Conservation (phyloP, 1,139 yeast species). For the Saccharomyces hybrid region DNA sequence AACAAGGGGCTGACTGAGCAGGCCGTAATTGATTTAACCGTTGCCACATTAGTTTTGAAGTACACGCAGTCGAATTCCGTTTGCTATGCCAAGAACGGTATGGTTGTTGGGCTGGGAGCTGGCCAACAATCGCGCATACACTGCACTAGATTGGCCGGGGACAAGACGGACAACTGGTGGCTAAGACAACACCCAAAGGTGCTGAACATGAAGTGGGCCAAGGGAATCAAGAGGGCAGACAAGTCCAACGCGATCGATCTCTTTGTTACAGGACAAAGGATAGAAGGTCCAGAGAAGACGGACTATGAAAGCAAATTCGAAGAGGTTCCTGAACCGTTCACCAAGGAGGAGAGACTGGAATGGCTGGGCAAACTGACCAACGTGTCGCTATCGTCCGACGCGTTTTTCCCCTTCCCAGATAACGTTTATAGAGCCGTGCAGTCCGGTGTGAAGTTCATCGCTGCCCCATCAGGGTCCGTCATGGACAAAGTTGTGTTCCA, state of each 20-base stretch:
- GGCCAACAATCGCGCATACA: constrained; percentile 99
- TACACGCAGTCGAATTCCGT: constrained; percentile 98
- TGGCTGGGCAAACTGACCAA: constrained; percentile 75
- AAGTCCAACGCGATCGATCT: constrained; percentile 96
- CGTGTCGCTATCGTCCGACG: constrained; percentile 92
- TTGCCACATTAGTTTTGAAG: constrained; percentile 93
- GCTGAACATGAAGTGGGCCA: constrained; percentile 89
- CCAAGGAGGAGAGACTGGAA: constrained; percentile 74
- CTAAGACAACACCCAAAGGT: constrained; percentile 96
- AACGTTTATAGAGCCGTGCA: constrained; percentile 95
- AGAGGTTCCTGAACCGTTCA: constrained; percentile 72
- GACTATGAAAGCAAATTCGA: constrained; percentile 89
- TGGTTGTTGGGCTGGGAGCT: constrained; percentile 98
- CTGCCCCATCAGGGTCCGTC: constrained; percentile 96
- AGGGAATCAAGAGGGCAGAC: constrained; percentile 97
- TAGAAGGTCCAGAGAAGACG: constrained; percentile 81
- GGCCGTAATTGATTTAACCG: constrained; percentile 86
- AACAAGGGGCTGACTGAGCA: constrained; percentile 85
- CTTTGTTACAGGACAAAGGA: constrained; percentile 86
- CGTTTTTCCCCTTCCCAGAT: constrained; percentile 99
- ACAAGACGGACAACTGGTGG: constrained; percentile 99
- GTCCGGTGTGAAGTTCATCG: constrained; percentile 90
- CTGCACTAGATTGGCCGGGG: constrained; percentile 98
- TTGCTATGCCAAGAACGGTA: constrained; percentile 96
- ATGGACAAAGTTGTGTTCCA: constrained; percentile 94